These are phyloP conservation scores for Sphaerobolus stellatus DNA, from an alignment of 1,284 basidiomycete species.

Conservation along the genomic window DNA sequence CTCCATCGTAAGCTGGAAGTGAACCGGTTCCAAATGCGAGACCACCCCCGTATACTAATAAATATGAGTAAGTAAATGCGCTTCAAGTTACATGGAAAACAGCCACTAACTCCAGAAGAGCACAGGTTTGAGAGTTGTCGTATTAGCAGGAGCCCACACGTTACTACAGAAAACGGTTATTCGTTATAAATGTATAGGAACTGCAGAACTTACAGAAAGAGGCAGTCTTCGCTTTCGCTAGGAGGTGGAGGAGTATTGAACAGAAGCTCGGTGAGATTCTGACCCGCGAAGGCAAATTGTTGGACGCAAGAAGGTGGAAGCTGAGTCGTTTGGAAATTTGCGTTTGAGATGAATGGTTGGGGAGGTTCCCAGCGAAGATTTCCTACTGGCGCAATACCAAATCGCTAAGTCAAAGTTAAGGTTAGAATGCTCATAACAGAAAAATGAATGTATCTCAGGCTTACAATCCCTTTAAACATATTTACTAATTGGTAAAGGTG, in stretches of 20 bases:
- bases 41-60: constrained; percentile 7
- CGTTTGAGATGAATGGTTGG: constrained; percentile 10
- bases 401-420: not conserved
- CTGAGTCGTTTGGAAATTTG: constrained; percentile 9
- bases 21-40: constrained; percentile 15
- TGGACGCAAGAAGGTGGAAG: constrained; percentile 18
- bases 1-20: constrained; percentile 16
- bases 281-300: constrained; percentile 13
- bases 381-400: not conserved
- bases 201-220: constrained; percentile 8
- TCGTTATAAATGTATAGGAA: not conserved
- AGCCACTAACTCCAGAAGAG: constrained; percentile 18
- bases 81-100: not conserved
- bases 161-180: constrained; percentile 12
- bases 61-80: not conserved
- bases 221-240: constrained; percentile 11
- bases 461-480: not conserved
- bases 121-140: constrained; percentile 12
- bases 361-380: constrained; percentile 18
- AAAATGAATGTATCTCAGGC: not conserved
- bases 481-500: constrained; percentile 3
- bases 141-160: constrained; percentile 16
- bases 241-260: constrained; percentile 11
- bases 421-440: not conserved
- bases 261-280: not conserved